These are phyloP conservation scores for Fonticula alba DNA, from an alignment of 78 protist genomes.

Conservation along the genomic window DNA sequence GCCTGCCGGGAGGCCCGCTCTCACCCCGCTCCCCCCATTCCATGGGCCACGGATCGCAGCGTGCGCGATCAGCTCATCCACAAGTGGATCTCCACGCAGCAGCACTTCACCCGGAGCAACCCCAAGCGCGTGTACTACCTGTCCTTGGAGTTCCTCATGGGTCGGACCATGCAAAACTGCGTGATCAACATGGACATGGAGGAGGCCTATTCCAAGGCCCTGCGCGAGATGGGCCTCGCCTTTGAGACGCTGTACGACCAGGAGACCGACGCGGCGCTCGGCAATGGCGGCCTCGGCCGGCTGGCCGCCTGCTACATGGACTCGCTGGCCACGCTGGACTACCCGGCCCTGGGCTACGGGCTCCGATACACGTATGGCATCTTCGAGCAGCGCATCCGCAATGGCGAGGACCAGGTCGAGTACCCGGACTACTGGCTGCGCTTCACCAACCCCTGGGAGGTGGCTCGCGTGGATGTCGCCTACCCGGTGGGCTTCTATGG, in stretches of 20 bases:
- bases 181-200: constrained; percentile 43
- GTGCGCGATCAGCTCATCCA: constrained; percentile 25
- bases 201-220: constrained; percentile 16
- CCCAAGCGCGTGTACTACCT: constrained; percentile 72
- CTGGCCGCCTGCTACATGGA: constrained; percentile 89
- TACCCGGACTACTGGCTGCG: constrained; percentile 73
- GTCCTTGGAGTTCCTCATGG: constrained; percentile 75
- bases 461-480: constrained; percentile 47
- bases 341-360: constrained; percentile 77
- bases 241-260: constrained; percentile 51
- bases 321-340: constrained; percentile 70
- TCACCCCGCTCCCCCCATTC: neutral
- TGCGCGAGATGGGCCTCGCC: constrained; percentile 32
- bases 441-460: constrained; percentile 79
- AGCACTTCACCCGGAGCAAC: constrained; percentile 25
- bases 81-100: constrained; percentile 25
- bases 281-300: constrained; percentile 90
- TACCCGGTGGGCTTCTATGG: constrained; percentile 55
- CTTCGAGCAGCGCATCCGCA: constrained; percentile 68
- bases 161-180: constrained; percentile 68
- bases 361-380: constrained; percentile 80
- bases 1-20: neutral
- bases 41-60: constrained; percentile 7
- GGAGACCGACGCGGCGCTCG: constrained; percentile 89
- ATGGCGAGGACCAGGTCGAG: constrained; percentile 72